Evolutionary conservation across 2,329 filamentous ascomycete genomes (phyloP).

Genomic region (Diaporthe aspalathi): DNA sequence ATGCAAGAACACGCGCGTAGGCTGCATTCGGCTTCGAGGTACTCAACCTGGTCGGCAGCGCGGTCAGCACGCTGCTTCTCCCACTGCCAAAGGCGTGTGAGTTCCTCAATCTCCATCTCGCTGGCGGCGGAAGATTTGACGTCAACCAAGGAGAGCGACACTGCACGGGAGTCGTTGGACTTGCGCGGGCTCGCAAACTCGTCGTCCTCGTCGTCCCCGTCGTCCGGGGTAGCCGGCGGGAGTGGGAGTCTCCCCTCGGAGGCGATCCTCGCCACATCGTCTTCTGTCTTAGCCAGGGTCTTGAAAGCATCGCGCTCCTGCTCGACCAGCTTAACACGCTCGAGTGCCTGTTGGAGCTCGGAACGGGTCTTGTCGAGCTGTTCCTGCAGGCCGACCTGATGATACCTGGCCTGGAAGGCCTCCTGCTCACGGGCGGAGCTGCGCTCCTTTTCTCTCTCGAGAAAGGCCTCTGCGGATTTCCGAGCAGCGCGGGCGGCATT

Average conservation of each 20-base stretch:
- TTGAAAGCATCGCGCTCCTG: conserved; percentile 81
- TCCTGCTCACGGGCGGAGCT: conserved; percentile 74
- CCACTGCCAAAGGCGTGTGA: conserved; percentile 65
- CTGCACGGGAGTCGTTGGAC: conserved; percentile 55
- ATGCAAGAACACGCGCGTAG: conserved; percentile 74
- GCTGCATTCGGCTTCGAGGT: conserved; percentile 79
- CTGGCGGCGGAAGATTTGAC: conserved; percentile 66
- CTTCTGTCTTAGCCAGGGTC: conserved; percentile 77
- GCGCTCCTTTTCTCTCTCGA: conserved; percentile 73
- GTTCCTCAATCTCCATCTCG: conserved; percentile 69
- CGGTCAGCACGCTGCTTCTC: conserved; percentile 73
- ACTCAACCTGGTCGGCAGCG: conserved; percentile 79
- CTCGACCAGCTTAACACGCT: conserved; percentile 73
- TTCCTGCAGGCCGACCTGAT: conserved; percentile 73
- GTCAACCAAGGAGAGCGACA: conserved; percentile 59
- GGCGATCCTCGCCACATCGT: conserved; percentile 75
- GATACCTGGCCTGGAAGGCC: conserved; percentile 74
- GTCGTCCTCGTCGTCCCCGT: conserved; percentile 58
- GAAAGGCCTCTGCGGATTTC: conserved; percentile 66
- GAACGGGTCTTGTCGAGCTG: conserved; percentile 52
- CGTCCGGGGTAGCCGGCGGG: conserved; percentile 57
- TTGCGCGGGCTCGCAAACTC: conserved; percentile 73
- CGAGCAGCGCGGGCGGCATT: conserved; percentile 68
- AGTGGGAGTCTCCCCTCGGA: conserved; percentile 77
- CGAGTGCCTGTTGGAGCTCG: conserved; percentile 68